Conservation (phyloP, 1,139 yeast species). For the Hanseniaspora uvarum region DNA sequence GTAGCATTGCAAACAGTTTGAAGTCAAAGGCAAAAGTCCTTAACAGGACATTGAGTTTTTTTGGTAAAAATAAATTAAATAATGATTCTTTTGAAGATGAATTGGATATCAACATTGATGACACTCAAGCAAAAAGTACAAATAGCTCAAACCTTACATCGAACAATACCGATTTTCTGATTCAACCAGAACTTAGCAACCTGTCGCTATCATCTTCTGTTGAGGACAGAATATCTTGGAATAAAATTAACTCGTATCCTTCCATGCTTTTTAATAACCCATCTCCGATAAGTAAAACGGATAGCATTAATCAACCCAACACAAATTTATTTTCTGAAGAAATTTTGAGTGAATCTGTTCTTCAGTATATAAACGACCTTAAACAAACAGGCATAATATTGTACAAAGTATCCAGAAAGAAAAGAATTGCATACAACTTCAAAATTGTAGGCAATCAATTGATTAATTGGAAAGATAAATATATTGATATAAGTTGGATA, state of each 20-base stretch:
- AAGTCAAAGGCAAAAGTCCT: background rate
- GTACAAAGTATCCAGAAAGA: conserved; percentile 28
- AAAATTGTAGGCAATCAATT: conserved; percentile 23
- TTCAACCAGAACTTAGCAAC: background rate
- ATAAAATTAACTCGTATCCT: background rate
- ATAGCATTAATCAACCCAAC: background rate
- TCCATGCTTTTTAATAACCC: background rate
- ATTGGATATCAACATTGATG: background rate
- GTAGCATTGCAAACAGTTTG: background rate
- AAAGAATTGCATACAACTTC: conserved; percentile 24
- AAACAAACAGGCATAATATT: conserved; percentile 22
- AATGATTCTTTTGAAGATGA: background rate
- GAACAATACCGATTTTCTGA: background rate
- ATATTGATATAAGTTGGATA: conserved; percentile 57
- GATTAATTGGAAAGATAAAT: conserved; percentile 29
- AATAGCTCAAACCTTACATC: background rate
- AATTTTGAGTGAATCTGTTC: background rate
- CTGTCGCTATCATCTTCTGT: background rate
- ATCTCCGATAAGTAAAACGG: background rate
- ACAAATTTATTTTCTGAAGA: background rate
- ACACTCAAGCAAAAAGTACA: background rate
- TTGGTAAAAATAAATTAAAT: background rate
- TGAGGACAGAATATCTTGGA: background rate
- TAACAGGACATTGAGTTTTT: background rate
- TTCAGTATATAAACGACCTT: background rate